Percentiles rank a stretch among this genome's conserved stretches.
Conservation (phyloP, 257 asterid genomes). For the Ballota nigra region DNA sequence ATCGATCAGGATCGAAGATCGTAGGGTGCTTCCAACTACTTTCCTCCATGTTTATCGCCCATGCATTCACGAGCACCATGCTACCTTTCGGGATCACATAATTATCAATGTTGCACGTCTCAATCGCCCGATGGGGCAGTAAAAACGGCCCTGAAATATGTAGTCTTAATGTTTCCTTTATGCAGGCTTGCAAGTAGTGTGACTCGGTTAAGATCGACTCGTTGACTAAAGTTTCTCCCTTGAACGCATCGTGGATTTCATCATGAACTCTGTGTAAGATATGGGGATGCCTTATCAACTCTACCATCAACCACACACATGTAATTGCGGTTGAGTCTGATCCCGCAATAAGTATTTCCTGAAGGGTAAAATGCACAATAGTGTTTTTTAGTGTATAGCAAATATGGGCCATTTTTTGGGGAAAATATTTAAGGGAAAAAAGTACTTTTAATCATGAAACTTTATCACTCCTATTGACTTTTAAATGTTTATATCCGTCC, state of each 20-base stretch:
- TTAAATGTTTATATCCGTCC: too few relatives aligned
- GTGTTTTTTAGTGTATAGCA: too few relatives aligned
- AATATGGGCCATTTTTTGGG: too few relatives aligned
- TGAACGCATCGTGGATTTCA: neutral
- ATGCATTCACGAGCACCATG: conserved; percentile 27
- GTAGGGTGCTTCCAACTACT: neutral
- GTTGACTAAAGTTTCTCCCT: neutral
- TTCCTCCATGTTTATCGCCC: too few relatives aligned
- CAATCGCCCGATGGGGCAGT: conserved; percentile 24
- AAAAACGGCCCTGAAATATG: conserved; percentile 21
- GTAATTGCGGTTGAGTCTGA: neutral
- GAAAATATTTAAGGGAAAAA: too few relatives aligned
- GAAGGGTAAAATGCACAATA: too few relatives aligned
- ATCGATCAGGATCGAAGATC: conserved; percentile 21
- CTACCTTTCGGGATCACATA: conserved; percentile 24
- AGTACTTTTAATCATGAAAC: too few relatives aligned
- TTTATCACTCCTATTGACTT: too few relatives aligned
- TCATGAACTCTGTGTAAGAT: neutral
- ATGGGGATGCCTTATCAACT: neutral
- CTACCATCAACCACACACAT: too few relatives aligned
- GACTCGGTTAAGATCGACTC: neutral
- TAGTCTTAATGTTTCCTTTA: conserved; percentile 19
- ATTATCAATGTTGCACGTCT: conserved; percentile 3
- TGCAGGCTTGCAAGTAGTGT: conserved; percentile 6
- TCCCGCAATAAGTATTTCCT: conserved; percentile 6